phyloP scores from a whole-genome alignment of 2,329 filamentous ascomycete genomes.

The Sclerotiophoma versabilis region DNA sequence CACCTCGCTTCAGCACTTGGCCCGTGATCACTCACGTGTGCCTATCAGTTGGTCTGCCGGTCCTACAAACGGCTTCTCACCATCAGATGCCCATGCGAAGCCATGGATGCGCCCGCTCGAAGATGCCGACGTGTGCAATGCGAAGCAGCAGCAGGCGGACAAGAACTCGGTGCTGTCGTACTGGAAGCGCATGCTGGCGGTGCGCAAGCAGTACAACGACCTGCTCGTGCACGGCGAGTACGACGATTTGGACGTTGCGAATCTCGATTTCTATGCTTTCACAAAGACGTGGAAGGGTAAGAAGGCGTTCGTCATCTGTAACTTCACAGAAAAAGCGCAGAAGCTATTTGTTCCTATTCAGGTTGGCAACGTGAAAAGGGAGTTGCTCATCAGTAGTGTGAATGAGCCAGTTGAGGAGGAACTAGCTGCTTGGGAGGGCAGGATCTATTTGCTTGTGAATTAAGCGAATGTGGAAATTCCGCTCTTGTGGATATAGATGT shows the following conservation, averaged over 20 bases:
- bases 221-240: slow-evolving; percentile 69
- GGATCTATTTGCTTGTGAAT: slow-evolving; percentile 35
- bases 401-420: slow-evolving; percentile 24
- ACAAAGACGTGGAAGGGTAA: slow-evolving; percentile 41
- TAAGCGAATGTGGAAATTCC: neutral
- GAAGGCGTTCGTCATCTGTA: slow-evolving; percentile 42
- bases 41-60: slow-evolving; percentile 71
- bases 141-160: slow-evolving; percentile 57
- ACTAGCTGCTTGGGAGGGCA: slow-evolving; percentile 39
- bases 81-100: slow-evolving; percentile 53
- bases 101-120: slow-evolving; percentile 70
- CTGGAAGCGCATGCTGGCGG: slow-evolving; percentile 64
- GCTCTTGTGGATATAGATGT: neutral
- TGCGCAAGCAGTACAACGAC: slow-evolving; percentile 64
- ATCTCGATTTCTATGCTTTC: slow-evolving; percentile 64
- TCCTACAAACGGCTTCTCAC: slow-evolving; percentile 66
- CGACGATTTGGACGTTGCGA: slow-evolving; percentile 58
- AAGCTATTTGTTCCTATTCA: slow-evolving; percentile 44
- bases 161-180: slow-evolving; percentile 63
- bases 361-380: slow-evolving; percentile 39
- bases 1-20: slow-evolving; percentile 64
- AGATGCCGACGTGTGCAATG: slow-evolving; percentile 63
- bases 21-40: slow-evolving; percentile 70
- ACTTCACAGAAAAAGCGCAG: slow-evolving; percentile 43
- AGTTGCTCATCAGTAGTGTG: slow-evolving; percentile 34